Evolutionary conservation across 768 basidiomycete species (phyloP), one percentile per base, ranked within the genome.

Genomic region (Suillus brevipes): DNA sequence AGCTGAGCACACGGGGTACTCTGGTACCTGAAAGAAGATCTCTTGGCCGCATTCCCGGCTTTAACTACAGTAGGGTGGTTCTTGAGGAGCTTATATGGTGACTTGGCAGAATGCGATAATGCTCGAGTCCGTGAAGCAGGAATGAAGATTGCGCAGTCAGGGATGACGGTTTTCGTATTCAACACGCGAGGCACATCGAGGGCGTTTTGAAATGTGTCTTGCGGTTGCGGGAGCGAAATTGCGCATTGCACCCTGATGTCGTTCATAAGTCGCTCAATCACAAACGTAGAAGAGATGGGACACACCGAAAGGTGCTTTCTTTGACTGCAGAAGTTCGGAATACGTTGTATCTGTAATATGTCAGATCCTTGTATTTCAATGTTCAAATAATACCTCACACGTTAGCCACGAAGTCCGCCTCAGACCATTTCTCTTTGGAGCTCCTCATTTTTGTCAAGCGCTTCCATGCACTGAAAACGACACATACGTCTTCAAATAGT

Each of bases 371-470:
- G 25, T 28, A 28, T 16, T 42, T 16, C 6, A 7, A 42, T 59
- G 10, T 31, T 25, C 23, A 23, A 2, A 36, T 13, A 60, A 63
- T 49, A 12, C 73, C 84, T 58, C 71, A 87, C 84, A 86, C 84
- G 59, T 83, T 83, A n/a, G 81, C 79, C 18, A 79, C 84, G 64
- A 79, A 85, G 66, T 86, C 86, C 1, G 85, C 83, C 67, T 87
- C 85, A 3, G 83, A 84, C 75, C 79, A 82, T 68, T 78, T 84
- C 61, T 84, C 81, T 23, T 78, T 78, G 6, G 79, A 78, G 6
- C 72, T 71, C n/a, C 73, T 78, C 82, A 86, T 84, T 62, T 71
- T 73, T 10, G 72, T 69, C 8, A 85, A 74, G 43, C 77, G 77
- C 34, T 78, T 75, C 84, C 84, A 86, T 18, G 83, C 81, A 4